A percentile compares a stretch with the other conserved stretches of the same genome.
These are phyloP conservation scores for Arthrobotrys iridis DNA, from an alignment of 2,329 filamentous ascomycete species.

Conservation along the genomic window DNA sequence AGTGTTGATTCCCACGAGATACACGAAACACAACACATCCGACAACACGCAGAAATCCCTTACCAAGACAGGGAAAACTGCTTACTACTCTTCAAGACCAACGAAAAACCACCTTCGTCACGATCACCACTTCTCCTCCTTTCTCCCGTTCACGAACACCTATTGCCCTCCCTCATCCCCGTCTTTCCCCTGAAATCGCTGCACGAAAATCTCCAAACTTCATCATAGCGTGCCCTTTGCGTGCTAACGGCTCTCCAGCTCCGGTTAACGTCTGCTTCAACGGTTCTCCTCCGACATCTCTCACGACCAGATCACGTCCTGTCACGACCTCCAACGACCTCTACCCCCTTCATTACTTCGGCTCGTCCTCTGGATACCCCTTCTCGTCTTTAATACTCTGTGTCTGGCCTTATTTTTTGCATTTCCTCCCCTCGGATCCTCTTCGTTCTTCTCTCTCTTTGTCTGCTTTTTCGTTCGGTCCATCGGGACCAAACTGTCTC, in stretches of 20 bases:
- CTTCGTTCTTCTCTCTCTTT: background rate
- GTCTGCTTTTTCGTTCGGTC: conserved; percentile 22
- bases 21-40: background rate
- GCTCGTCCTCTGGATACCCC: conserved; percentile 4
- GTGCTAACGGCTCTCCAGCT: background rate
- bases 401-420: background rate
- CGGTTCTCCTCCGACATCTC: conserved; percentile 8
- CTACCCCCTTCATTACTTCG: background rate
- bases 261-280: conserved; percentile 6
- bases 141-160: conserved; percentile 24
- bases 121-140: conserved; percentile 29
- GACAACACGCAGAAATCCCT: conserved; percentile 22
- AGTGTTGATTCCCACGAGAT: background rate
- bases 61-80: background rate
- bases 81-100: conserved; percentile 9
- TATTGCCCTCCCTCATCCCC: background rate
- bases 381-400: background rate
- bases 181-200: background rate
- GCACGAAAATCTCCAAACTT: background rate
- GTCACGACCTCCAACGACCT: conserved; percentile 22
- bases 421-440: background rate
- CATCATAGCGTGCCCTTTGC: background rate
- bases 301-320: conserved; percentile 28
- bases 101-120: conserved; percentile 19
- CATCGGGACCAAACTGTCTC: conserved; percentile 10